Evolutionary conservation across 345 rosid species (phyloP), one percentile per base, ranked within the genome.

Genomic region (Anacardium occidentale): DNA sequence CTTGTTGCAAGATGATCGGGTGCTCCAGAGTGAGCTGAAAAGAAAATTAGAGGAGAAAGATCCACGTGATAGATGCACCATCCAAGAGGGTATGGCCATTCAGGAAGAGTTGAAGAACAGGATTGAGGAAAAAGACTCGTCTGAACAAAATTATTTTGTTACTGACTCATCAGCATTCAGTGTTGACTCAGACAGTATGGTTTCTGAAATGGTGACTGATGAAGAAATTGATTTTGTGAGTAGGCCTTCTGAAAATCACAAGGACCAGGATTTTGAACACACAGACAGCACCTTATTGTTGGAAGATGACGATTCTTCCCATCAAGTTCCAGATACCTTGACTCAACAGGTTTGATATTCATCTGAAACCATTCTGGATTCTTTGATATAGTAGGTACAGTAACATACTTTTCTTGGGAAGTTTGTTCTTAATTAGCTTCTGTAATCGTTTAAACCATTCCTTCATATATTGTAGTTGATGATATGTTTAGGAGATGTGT

Each of bases 321-420:
- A 68, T 54, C 34, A 17, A 48, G 51, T 65, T 24, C 21, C 25
- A 10, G 66, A 73, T 44, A 14, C 72, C 70, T 74, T 64, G 20
- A 18, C 40, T 62, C 71, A 18, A 62, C 79, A 85, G 89, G 89
- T 85, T 53, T 42, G 75, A 37, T 79, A 66, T 68, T 51, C 69
- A 53, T 64, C 58, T 51, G 44, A 18, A 42, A 15, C 24, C 50
- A 57, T 24, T 53, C 14, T 48, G 5, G 56, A 29, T 57, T 5
- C 22, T 24, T 57, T 44, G 20, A 62, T 47, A 62, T 50, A 29
- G 17, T 63, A 26, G 29, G 42, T 45, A n/a, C 50, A n/a, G 17
- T 42, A 15, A 18, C 17, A 22, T 48, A 53, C 11, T 20, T 37
- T 56, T n/a, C 12, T 45, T 70, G 22, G 21, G 66, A 70, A 47